Evolutionary conservation across 192 early-diverging fungal species (phyloP).

Genomic region (Podila minutissima): DNA sequence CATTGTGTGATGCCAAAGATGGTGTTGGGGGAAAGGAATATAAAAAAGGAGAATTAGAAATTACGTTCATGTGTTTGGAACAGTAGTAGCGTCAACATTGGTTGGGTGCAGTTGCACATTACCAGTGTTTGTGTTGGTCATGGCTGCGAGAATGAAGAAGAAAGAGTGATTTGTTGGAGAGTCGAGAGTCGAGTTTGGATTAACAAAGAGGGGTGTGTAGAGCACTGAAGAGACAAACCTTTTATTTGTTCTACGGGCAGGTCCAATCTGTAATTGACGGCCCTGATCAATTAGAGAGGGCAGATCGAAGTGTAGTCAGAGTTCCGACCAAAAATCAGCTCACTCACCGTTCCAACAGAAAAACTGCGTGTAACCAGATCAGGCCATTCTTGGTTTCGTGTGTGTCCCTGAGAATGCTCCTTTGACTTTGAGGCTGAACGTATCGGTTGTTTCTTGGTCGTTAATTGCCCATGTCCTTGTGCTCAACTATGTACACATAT

Average conservation of each 20-base stretch:
- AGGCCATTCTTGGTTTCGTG: no score
- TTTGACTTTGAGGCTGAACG: no score
- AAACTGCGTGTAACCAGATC: no score
- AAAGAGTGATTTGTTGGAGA: not conserved
- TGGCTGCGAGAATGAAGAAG: not conserved
- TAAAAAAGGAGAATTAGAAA: not conserved
- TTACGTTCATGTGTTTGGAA: not conserved
- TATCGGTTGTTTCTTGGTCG: no score
- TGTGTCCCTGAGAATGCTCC: no score
- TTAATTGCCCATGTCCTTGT: no score
- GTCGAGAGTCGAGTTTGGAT: not conserved
- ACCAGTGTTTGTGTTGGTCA: conserved; percentile 35
- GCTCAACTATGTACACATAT: no score
- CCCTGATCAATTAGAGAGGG: no score
- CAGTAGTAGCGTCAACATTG: not conserved
- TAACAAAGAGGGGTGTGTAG: not conserved
- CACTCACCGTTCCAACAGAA: no score
- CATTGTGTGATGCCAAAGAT: conserved; percentile 17
- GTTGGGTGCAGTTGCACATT: not conserved
- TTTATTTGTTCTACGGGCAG: not conserved
- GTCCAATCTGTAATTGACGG: no score
- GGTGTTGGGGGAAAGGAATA: not conserved
- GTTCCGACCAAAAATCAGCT: no score
- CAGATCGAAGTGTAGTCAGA: no score
- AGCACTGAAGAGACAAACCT: not conserved